Conservation (phyloP, 306 rosid genomes). For the Abrus precatorius region DNA sequence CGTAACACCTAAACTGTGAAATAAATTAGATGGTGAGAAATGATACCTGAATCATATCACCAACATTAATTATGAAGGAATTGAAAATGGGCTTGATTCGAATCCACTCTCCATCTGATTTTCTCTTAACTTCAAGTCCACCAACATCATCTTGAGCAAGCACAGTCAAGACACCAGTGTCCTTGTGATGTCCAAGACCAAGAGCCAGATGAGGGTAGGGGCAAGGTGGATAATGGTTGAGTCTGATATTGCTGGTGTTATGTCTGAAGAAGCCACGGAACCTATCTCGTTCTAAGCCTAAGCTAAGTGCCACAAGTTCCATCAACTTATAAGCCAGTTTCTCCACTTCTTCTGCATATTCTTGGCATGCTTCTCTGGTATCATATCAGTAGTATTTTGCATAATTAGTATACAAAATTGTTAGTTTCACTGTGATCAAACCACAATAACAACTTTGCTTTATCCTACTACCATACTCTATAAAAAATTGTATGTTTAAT, state of each 20-base stretch:
- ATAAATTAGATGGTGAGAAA: neutral
- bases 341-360: constrained; percentile 67
- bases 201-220: constrained; percentile 78
- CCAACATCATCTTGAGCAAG: constrained; percentile 84
- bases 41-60: constrained; percentile 78
- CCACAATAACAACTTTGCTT: too few species aligned
- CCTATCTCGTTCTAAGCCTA: constrained; percentile 63
- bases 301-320: constrained; percentile 67
- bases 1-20: neutral
- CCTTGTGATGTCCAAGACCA: constrained; percentile 93
- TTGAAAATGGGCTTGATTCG: constrained; percentile 65
- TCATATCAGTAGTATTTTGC: neutral
- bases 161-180: constrained; percentile 72
- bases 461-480: too few species aligned
- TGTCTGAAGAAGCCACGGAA: constrained; percentile 60
- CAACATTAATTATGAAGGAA: constrained; percentile 78
- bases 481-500: too few species aligned
- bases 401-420: neutral
- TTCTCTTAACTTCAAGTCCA: constrained; percentile 72
- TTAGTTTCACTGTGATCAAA: too few species aligned
- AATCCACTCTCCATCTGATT: constrained; percentile 78
- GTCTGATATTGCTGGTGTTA: constrained; percentile 64
- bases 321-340: constrained; percentile 69
- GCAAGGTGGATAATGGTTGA: constrained; percentile 83
- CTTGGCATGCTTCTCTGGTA: constrained; percentile 69